Base-by-base conservation (phyloP, 306 rosid species). In the Astragalus membranaceus region DNA sequence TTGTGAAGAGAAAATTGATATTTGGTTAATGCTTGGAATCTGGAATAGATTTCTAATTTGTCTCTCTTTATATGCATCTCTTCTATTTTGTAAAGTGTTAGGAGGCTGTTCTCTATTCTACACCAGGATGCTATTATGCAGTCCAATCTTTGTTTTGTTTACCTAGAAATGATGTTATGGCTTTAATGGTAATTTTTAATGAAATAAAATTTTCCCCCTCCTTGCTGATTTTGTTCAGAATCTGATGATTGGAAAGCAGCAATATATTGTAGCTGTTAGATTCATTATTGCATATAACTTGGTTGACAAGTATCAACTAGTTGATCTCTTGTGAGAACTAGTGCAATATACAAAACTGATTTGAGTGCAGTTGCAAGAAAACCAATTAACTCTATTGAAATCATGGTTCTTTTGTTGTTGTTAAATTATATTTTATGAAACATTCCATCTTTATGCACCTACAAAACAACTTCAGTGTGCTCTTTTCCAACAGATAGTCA, bases 191-290 rank as follows among this genome's bases (percentile, higher is more conserved):
- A 5, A 11, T 30, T 41, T 61, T 5, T 16, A 70, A 56, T 64
- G 36, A 48, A 37, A 17, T 20, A 53, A 39, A 10, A 17, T 52
- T 13, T 54, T 70, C 20, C 14, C n/a, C n/a, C n/a, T n/a, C n/a
- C n/a, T n/a, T n/a, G n/a, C n/a, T 12, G 92, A 66, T 51, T 66
- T 85, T 62, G 70, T 81, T 46, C 65, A 73, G 39, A 68, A 48
- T 26, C 81, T 80, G 17, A 61, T 80, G 17, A 61, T 81, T 44
- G 69, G 23, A 53, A 75, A 56, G 75, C 69, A 81, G 77, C 76
- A 79, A 75, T 64, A 67, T 39, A 20, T 84, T 29, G 81, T 65
- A 76, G 91, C 95, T 44, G 76, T 86, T 37, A 61, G 83, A 64
- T 82, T 85, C 73, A 66, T 79, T 3, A 83, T 74, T 41, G 76